These are phyloP conservation scores for Leucosporidium creatinivorum DNA, from an alignment of 768 basidiomycete species.

Conservation along the genomic window DNA sequence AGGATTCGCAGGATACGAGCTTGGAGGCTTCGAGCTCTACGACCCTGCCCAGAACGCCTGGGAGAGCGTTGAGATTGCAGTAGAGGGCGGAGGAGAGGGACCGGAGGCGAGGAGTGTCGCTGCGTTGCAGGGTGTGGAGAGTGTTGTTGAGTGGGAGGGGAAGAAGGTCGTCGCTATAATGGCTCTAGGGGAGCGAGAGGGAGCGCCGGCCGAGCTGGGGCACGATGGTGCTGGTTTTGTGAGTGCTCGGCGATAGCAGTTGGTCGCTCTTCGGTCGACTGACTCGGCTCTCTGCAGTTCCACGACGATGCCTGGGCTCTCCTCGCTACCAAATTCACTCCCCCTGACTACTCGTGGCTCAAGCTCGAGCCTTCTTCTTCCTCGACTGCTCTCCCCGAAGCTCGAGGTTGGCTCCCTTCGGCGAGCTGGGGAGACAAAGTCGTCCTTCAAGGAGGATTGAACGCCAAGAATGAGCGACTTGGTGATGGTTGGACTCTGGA, in stretches of 20 bases:
- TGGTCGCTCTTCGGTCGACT: no score
- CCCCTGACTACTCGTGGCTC: neutral
- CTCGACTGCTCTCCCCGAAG: slow-evolving; percentile 36
- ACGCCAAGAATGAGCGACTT: slow-evolving; percentile 45
- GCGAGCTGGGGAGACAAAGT: slow-evolving; percentile 38
- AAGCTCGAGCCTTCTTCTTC: slow-evolving; percentile 3
- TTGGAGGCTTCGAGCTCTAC: slow-evolving; percentile 45
- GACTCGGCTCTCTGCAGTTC: slow-evolving; percentile 34
- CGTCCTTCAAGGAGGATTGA: slow-evolving; percentile 47
- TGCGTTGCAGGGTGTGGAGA: slow-evolving; percentile 41
- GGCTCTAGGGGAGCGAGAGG: slow-evolving; percentile 42
- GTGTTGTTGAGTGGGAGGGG: slow-evolving; percentile 18
- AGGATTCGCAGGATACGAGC: slow-evolving; percentile 39
- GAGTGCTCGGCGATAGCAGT: neutral
- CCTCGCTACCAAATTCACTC: slow-evolving; percentile 1
- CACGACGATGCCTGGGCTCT: slow-evolving; percentile 44
- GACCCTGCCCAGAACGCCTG: slow-evolving; percentile 36
- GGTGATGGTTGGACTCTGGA: slow-evolving; percentile 47
- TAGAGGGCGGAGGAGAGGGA: slow-evolving; percentile 25
- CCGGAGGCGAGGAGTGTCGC: slow-evolving; percentile 44
- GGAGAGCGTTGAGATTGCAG: slow-evolving; percentile 28
- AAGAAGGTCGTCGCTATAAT: slow-evolving; percentile 13
- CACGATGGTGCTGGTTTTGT: slow-evolving; percentile 44
- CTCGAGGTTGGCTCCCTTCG: slow-evolving; percentile 48
- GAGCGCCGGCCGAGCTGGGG: slow-evolving; percentile 41